Conservation (phyloP, 805 yeast genomes). For the Candida pini region DNA sequence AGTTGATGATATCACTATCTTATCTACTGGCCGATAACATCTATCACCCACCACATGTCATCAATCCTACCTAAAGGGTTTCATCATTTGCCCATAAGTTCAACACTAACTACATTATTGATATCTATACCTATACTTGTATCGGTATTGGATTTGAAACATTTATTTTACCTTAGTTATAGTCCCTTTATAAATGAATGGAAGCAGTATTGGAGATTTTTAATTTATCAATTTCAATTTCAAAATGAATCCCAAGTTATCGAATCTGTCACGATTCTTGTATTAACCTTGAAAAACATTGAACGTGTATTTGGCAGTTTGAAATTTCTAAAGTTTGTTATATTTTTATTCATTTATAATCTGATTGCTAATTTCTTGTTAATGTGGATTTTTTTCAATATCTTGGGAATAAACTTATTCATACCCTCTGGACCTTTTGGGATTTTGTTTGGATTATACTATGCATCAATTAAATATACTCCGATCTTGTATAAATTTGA, state of each 20-base stretch:
- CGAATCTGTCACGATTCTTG: conserved; percentile 37
- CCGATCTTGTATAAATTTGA: conserved; percentile 37
- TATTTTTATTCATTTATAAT: conserved; percentile 44
- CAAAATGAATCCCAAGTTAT: conserved; percentile 56
- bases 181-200: conserved; percentile 53
- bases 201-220: conserved; percentile 52
- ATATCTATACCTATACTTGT: conserved; percentile 35
- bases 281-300: conserved; percentile 47
- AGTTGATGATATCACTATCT: too few relatives aligned
- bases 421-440: conserved; percentile 41
- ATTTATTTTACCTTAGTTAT: conserved; percentile 35
- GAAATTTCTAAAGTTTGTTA: conserved; percentile 43
- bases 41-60: too few relatives aligned
- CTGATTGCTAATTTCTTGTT: conserved; percentile 32
- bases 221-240: conserved; percentile 45
- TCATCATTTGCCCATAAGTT: conserved; percentile 34
- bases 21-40: too few relatives aligned
- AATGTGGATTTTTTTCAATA: conserved; percentile 24
- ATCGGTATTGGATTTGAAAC: conserved; percentile 41
- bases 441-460: conserved; percentile 32
- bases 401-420: conserved; percentile 36
- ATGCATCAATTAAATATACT: conserved; percentile 33
- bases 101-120: conserved; percentile 29
- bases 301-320: conserved; percentile 56
- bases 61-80: conserved; percentile 29